phyloP scores from a whole-genome alignment of 768 basidiomycete genomes.

The Tylopilus felleus region DNA sequence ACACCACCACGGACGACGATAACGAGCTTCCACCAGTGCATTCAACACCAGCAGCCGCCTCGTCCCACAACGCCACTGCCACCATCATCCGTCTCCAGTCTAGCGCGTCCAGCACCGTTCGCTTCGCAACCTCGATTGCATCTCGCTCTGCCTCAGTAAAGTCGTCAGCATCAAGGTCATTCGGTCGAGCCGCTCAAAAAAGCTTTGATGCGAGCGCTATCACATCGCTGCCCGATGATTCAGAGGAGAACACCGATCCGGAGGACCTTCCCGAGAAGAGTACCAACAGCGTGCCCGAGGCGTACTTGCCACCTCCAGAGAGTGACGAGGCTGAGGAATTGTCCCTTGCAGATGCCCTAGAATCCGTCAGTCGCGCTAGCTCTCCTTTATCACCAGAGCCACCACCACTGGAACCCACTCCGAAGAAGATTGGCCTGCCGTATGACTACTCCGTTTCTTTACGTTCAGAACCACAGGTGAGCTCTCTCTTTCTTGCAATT shows the following conservation, averaged over 20 bases:
- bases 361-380: slow-evolving; percentile 52
- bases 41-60: slow-evolving; percentile 59
- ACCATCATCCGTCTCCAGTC: slow-evolving; percentile 50
- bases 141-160: slow-evolving; percentile 38
- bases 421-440: slow-evolving; percentile 46
- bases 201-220: slow-evolving; percentile 64
- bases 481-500: slow-evolving; percentile 7
- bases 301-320: slow-evolving; percentile 48
- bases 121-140: slow-evolving; percentile 52
- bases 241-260: slow-evolving; percentile 35
- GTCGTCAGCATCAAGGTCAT: slow-evolving; percentile 35
- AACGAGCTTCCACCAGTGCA: slow-evolving; percentile 53
- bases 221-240: slow-evolving; percentile 45
- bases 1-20: slow-evolving; percentile 41
- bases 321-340: slow-evolving; percentile 40
- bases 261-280: slow-evolving; percentile 41
- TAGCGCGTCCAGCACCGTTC: slow-evolving; percentile 46
- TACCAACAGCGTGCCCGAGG: slow-evolving; percentile 51
- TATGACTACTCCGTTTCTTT: slow-evolving; percentile 58
- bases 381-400: slow-evolving; percentile 43
- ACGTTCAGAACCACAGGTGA: slow-evolving; percentile 58
- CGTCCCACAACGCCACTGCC: slow-evolving; percentile 48
- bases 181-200: slow-evolving; percentile 34
- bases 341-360: slow-evolving; percentile 56
- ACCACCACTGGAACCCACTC: slow-evolving; percentile 37